Evolutionary conservation across 495 filamentous ascomycete species (phyloP), one percentile per base, ranked within the genome.

Genomic region (Penicillium simplicissimum): DNA sequence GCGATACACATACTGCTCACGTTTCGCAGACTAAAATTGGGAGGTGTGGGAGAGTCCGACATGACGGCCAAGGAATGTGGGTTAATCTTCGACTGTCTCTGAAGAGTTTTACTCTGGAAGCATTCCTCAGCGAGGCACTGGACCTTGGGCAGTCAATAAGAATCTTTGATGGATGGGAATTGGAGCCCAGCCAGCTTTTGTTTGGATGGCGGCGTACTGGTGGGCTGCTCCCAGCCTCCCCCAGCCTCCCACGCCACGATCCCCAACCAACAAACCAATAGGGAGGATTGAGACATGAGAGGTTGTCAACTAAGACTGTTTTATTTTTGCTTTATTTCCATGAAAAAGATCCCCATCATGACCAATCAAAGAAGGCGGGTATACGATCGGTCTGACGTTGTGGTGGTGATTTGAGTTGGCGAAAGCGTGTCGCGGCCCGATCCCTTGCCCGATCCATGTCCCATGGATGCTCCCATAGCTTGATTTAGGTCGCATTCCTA

Each of bases 21-120:
- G 60, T 65, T 69, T 61, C 70, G 65, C 43, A 74, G 66, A 59
- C 68, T 74, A 60, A 72, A 70, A 63, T 72, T 72, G 57, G 58
- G 63, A 25, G 59, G 63, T 17, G 37, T 25, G 19, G 61, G 48
- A 34, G 52, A 52, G 59, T 61, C 55, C 43, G 65, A 63, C 67
- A 71, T 71, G 57, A 51, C 59, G 62, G 61, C 53, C 47, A 34
- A 51, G 62, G 67, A 68, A 67, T 62, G 65, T 52, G 56, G 45
- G 54, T 38, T 53, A 36, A 42, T 48, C 52, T 60, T 61, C 59
- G 59, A 57, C 51, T 56, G 47, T 61, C 48, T 49, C n/a, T 54
- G 54, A 37, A 55, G 28, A 55, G 34, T 53, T 48, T 59, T 64
- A 69, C 62, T 62, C 61, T 25, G 63, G 62, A 70, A 70, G 67